Percentiles rank a stretch among this genome's conserved stretches.
Evolutionary conservation across 148 eudicot genomes (phyloP).

Genomic region (Camellia sinensis): DNA sequence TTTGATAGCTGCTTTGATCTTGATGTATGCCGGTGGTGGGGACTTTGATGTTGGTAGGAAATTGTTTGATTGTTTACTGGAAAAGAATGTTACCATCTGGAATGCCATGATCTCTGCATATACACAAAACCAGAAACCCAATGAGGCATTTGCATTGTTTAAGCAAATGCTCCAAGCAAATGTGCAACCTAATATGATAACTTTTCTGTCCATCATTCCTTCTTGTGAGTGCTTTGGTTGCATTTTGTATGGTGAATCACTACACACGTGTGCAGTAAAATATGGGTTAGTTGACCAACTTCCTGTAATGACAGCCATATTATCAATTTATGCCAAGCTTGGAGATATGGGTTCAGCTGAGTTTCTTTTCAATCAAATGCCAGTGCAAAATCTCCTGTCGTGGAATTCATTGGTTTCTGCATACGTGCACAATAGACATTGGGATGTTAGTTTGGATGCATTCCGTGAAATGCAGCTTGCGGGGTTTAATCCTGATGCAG

Average conservation of each 20-base stretch:
- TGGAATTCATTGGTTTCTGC: slow-evolving; percentile 77
- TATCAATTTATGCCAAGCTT: slow-evolving; percentile 65
- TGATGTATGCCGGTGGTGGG: slow-evolving; percentile 48
- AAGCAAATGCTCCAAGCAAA: slow-evolving; percentile 33
- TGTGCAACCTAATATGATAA: slow-evolving; percentile 41
- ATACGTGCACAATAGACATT: slow-evolving; percentile 37
- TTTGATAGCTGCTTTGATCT: slow-evolving; percentile 54
- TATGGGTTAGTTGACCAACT: slow-evolving; percentile 39
- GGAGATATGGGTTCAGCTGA: slow-evolving; percentile 46
- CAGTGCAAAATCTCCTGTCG: slow-evolving; percentile 37
- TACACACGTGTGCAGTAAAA: slow-evolving; percentile 54
- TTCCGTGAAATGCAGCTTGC: slow-evolving; percentile 48
- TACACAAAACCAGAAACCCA: slow-evolving; percentile 34
- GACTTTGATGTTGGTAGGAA: slow-evolving; percentile 36
- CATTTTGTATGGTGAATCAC: slow-evolving; percentile 37
- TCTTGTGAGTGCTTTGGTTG: slow-evolving; percentile 41
- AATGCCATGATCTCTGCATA: slow-evolving; percentile 60
- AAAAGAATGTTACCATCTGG: slow-evolving; percentile 43
- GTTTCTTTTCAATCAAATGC: slow-evolving; percentile 36
- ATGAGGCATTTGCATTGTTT: slow-evolving; percentile 41
- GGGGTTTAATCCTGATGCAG: slow-evolving; percentile 46
- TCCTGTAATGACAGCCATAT: slow-evolving; percentile 51
- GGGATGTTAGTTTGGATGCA: slow-evolving; percentile 31
- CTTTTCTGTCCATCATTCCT: slow-evolving; percentile 60
- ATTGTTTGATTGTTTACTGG: slow-evolving; percentile 39